These are phyloP conservation scores for Lipomyces japonicus DNA, from an alignment of 805 yeast genomes.

Conservation along the genomic window DNA sequence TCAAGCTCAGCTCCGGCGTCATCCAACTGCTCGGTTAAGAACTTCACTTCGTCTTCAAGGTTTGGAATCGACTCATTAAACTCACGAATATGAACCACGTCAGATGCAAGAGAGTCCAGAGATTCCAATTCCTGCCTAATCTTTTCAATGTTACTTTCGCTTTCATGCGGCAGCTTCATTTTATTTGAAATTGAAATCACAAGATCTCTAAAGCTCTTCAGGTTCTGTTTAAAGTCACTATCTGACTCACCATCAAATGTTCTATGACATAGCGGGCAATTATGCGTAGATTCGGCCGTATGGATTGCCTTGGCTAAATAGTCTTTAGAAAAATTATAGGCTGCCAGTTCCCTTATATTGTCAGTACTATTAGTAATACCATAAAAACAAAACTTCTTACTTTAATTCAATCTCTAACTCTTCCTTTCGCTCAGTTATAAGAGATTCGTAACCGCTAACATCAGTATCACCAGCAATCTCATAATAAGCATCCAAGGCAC, in stretches of 20 bases:
- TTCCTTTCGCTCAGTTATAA: constrained; percentile 55
- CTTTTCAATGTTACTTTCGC: constrained; percentile 18
- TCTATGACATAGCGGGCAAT: constrained; percentile 72
- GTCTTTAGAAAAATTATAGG: constrained; percentile 62
- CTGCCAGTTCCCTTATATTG: constrained; percentile 41
- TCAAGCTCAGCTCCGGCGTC: constrained; percentile 10
- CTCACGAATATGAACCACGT: constrained; percentile 24
- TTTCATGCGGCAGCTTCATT: neutral
- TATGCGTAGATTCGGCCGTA: constrained; percentile 52
- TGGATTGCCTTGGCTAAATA: constrained; percentile 69
- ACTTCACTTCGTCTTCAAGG: constrained; percentile 30
- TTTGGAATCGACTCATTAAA: constrained; percentile 20
- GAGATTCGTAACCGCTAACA: constrained; percentile 50
- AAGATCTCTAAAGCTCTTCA: neutral
- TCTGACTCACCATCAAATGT: constrained; percentile 44
- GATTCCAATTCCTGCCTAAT: constrained; percentile 21
- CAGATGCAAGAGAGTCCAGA: constrained; percentile 18
- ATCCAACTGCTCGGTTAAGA: constrained; percentile 27
- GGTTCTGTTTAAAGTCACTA: neutral
- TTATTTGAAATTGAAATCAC: neutral
- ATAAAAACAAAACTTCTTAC: constrained; percentile 35
- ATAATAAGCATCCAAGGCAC: constrained; percentile 19
- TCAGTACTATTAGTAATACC: neutral
- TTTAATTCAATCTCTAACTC: constrained; percentile 46
- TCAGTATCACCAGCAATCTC: constrained; percentile 39